Conservation (phyloP, 495 filamentous ascomycete genomes). For the Penicillium antarcticum region DNA sequence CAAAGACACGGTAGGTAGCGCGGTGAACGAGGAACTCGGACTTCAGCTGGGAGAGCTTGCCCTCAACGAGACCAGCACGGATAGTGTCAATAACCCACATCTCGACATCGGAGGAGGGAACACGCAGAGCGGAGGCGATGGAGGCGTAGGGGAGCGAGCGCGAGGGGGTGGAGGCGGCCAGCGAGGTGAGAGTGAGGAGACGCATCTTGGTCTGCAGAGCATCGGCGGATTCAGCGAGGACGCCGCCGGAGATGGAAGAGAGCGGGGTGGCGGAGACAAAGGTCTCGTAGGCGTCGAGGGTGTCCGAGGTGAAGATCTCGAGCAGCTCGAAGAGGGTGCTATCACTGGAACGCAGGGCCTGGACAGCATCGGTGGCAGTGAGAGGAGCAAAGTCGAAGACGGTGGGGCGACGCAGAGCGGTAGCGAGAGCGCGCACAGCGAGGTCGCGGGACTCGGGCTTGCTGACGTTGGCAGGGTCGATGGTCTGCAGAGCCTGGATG, state of each 20-base stretch:
- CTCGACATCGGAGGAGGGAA: slow-evolving; percentile 80
- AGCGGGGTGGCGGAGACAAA: slow-evolving; percentile 58
- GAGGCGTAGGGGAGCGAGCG: slow-evolving; percentile 80
- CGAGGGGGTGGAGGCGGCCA: slow-evolving; percentile 76
- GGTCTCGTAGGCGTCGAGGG: slow-evolving; percentile 90
- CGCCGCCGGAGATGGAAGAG: slow-evolving; percentile 40
- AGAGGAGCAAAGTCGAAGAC: slow-evolving; percentile 96
- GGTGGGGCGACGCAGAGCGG: slow-evolving; percentile 68
- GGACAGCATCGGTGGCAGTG: slow-evolving; percentile 78
- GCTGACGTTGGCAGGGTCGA: slow-evolving; percentile 68
- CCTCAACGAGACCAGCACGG: slow-evolving; percentile 89
- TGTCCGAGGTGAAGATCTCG: slow-evolving; percentile 90
- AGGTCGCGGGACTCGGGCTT: slow-evolving; percentile 73
- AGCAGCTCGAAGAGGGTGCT: slow-evolving; percentile 83
- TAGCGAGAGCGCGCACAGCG: slow-evolving; percentile 77
- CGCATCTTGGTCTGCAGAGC: slow-evolving; percentile 92
- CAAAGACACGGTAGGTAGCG: slow-evolving; percentile 91
- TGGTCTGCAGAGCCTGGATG: slow-evolving; percentile 76
- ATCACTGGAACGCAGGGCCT: slow-evolving; percentile 79
- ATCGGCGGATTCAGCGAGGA: slow-evolving; percentile 60
- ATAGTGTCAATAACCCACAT: slow-evolving; percentile 99
- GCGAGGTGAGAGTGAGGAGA: slow-evolving; percentile 83
- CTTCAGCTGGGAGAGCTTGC: slow-evolving; percentile 86
- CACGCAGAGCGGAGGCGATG: slow-evolving; percentile 78
- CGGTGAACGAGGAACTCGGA: slow-evolving; percentile 92